Evolutionary conservation across 2,329 filamentous ascomycete species (phyloP), one percentile per base, ranked within the genome.

Genomic region (Aurifilum marmelostoma): DNA sequence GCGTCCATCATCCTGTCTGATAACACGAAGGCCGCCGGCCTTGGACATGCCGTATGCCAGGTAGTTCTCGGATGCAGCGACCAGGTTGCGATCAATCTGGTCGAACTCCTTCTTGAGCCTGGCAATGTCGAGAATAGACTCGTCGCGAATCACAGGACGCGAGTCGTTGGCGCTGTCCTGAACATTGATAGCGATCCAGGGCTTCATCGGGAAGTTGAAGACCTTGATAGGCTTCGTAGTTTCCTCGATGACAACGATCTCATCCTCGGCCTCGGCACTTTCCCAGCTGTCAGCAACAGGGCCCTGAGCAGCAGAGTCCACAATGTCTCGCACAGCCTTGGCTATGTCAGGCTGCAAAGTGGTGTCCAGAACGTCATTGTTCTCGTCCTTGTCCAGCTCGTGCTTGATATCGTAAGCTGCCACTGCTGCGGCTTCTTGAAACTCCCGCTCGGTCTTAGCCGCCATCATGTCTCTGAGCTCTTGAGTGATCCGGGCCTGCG

Each of bases 41-140:
- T 97, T 97, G 58, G 92, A 92, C 84, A 97, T 92, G 58, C 93
- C 94, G 76, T 98, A 99, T 7, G 93, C 91, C 80, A 99, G 98
- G 81, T 96, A 97, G 70, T 91, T 91, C 76, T 93, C 90, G 34
- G 93, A 95, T 24, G 95, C 94, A 6, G 94, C 92, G 63, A 95
- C 95, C 41, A 99, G 86, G 72, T 94, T 97, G 73, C 97, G 92
- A 77, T 99, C 96, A 71, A 97, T 91, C 81, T 98, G 96, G 76
- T 99, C 96, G 75, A 98, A 98, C 6, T 97, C 94, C 82, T 98
- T 98, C 85, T 97, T 97, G 72, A 98, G 85, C 69, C 94, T 89
- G 65, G 96, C 95, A 77, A 99, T 96, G 74, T 97, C 93, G 84
- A 97, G 92, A 75, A 97, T 90, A 58, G 91, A 87, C 73, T 95